Conservation (phyloP, 208 protist species). For the Acanthamoeba divionensis region DNA sequence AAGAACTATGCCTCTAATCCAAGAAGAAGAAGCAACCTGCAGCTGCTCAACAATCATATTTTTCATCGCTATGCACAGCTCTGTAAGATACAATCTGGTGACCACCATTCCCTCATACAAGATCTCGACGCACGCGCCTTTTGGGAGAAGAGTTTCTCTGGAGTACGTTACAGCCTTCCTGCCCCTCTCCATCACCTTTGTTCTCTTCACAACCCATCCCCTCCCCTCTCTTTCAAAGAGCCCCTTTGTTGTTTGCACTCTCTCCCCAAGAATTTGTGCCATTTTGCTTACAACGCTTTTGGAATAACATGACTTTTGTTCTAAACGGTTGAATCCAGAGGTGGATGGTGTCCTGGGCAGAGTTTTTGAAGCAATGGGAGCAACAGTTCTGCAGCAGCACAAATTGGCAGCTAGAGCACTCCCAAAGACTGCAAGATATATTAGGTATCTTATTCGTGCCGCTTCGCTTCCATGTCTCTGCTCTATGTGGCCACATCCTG, state of each 20-base stretch:
- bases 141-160: background rate
- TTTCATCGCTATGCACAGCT: background rate
- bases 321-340: no score
- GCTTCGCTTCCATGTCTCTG: no score
- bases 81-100: background rate
- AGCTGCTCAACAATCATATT: slow-evolving; percentile 2
- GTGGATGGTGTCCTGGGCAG: background rate
- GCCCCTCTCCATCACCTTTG: no score
- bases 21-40: background rate
- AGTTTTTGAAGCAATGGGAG: background rate
- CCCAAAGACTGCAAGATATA: background rate
- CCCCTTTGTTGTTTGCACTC: no score
- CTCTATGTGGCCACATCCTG: no score
- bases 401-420: background rate
- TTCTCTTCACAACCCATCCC: no score
- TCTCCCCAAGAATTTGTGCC: no score
- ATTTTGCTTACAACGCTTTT: no score
- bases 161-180: no score
- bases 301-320: no score
- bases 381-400: background rate
- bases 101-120: background rate
- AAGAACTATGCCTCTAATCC: background rate
- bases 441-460: background rate
- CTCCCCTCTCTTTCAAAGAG: no score
- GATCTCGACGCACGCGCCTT: background rate